Conservation (phyloP, 1,284 basidiomycete genomes). For the Microbotryomycetes sp. region DNA sequence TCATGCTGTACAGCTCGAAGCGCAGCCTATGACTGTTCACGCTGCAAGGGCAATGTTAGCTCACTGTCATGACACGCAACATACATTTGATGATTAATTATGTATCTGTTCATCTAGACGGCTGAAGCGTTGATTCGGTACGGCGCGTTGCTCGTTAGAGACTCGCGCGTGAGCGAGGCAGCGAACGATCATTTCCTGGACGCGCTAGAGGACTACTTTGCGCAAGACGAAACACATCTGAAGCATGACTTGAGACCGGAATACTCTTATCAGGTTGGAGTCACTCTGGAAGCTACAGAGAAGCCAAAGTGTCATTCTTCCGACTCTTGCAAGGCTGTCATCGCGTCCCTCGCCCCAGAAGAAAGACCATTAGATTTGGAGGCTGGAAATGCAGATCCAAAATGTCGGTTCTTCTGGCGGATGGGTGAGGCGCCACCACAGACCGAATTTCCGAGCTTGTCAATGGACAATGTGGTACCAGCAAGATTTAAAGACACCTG, state of each 20-base stretch:
- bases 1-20: not conserved
- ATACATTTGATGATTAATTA: not conserved
- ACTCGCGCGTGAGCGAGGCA: conserved; percentile 71
- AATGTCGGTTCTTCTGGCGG: conserved; percentile 83
- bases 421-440: conserved; percentile 72
- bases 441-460: conserved; percentile 62
- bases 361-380: conserved; percentile 70
- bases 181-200: conserved; percentile 73
- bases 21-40: not conserved
- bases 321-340: conserved; percentile 64
- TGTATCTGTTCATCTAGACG: conserved; percentile 48
- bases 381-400: conserved; percentile 72
- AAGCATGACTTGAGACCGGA: conserved; percentile 73
- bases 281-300: conserved; percentile 78
- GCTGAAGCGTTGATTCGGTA: conserved; percentile 70
- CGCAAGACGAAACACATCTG: conserved; percentile 57
- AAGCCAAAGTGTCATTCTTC: conserved; percentile 52
- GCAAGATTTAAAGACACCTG: conserved; percentile 55
- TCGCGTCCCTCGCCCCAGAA: conserved; percentile 60
- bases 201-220: conserved; percentile 77
- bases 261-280: conserved; percentile 49
- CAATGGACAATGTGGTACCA: conserved; percentile 70
- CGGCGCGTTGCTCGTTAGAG: conserved; percentile 73
- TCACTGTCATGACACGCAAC: not conserved
- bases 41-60: not conserved